Base-by-base conservation (phyloP, 2,329 filamentous ascomycete genomes). In the Cladorrhinum sp. region DNA sequence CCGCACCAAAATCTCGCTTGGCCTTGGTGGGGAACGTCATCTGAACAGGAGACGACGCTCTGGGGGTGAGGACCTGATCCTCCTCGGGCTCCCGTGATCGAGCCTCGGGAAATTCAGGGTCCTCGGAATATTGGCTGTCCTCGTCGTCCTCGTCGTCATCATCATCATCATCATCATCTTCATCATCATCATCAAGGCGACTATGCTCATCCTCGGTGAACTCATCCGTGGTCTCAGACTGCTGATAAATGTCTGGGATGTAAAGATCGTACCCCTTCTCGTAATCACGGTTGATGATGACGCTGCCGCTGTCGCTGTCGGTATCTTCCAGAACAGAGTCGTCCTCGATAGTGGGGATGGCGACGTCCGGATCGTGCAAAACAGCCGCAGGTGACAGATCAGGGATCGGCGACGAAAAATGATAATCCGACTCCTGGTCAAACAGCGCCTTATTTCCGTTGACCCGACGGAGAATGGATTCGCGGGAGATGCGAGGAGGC, bases 391-490 rank as follows among this genome's bases (percentile, higher is more conserved):
- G 82, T 66, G 77, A 86, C 1, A 84, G 86, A 63, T 80, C 82
- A 1, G 82, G 78, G n/a, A 79, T 76, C 1, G 85, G 84, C 2
- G 86, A 86, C 2, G 85, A 86, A 68, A 88, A 85, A 67, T 83
- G 83, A 65, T 85, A 87, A 60, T 87, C 84, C 3, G 87, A 85
- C 58, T 86, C 81, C 61, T 79, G 76, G 20, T 86, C 83, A 50
- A 83, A 79, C 53, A 75, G 67, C 18, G 42, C 42, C 62, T 80
- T 76, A 67, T 80, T 82, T 52, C 82, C 91, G 72, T 95, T 91
- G 59, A 97, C 88, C 64, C 94, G 92, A 57, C 91, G 88, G 68
- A 98, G 80, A 67, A 98, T 98, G 0, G 93, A 96, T 73, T 98
- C 95, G 39, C 94, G 86, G 8, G 94, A 97, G 71, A 98, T 96